phyloP scores from a whole-genome alignment of 805 yeast species.

The Suhomyces emberorum region DNA sequence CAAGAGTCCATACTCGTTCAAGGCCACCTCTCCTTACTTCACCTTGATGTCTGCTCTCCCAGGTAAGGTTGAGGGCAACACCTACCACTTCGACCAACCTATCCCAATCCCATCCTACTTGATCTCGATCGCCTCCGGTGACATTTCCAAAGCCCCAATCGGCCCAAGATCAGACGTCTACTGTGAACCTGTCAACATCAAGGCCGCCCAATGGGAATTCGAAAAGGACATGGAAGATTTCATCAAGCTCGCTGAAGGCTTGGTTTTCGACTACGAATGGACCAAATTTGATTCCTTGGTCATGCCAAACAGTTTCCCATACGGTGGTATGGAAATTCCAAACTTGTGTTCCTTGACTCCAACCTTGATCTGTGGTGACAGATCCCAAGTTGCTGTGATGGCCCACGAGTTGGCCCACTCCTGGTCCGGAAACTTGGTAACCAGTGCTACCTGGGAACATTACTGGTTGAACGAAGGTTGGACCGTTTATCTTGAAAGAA shows the following conservation, averaged over 20 bases:
- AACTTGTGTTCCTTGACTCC: constrained; percentile 35
- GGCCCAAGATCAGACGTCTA: constrained; percentile 35
- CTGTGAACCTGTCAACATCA: constrained; percentile 24
- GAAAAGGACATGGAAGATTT: constrained; percentile 34
- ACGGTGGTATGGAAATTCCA: constrained; percentile 41
- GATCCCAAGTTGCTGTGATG: constrained; percentile 33
- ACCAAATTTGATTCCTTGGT: constrained; percentile 30
- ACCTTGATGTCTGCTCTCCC: constrained; percentile 33
- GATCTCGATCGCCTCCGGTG: constrained; percentile 34
- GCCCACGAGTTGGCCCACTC: constrained; percentile 39
- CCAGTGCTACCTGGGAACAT: constrained; percentile 37
- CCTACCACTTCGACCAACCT: constrained; percentile 29
- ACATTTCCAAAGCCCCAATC: constrained; percentile 25
- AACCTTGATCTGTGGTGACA: constrained; percentile 30
- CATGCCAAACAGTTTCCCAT: constrained; percentile 32
- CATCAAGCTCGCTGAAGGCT: constrained; percentile 30
- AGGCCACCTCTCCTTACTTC: constrained; percentile 23
- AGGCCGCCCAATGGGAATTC: constrained; percentile 34
- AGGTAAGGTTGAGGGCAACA: constrained; percentile 11
- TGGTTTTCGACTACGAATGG: constrained; percentile 35
- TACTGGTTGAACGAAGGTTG: constrained; percentile 40
- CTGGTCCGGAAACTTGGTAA: constrained; percentile 38
- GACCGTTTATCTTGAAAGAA: constrained; percentile 34
- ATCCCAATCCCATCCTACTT: constrained; percentile 35
- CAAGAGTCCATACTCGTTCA: constrained; percentile 25